Evolutionary conservation across 192 early-diverging fungal genomes (phyloP).

Genomic region (Entrophospora sp.): DNA sequence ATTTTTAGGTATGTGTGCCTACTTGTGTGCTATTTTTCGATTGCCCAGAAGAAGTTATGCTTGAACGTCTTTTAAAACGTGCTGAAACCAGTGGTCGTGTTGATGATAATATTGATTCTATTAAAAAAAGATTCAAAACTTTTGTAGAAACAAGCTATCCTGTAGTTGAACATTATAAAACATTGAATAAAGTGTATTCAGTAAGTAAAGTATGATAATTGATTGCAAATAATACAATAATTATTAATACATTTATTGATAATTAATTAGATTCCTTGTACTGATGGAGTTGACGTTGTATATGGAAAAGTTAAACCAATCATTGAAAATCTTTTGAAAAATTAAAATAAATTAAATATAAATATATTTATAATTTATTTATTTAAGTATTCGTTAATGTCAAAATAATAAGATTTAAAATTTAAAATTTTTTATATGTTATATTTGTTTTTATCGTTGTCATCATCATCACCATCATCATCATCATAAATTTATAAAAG

Average conservation of each 20-base stretch:
- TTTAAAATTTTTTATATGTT: no score
- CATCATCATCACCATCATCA: no score
- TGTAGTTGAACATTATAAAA: conserved; percentile 77
- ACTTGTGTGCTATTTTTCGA: conserved; percentile 87
- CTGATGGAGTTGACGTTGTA: neutral
- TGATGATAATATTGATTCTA: conserved; percentile 94
- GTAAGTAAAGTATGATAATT: neutral
- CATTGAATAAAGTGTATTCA: conserved; percentile 69
- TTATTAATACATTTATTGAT: neutral
- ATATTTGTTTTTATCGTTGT: no score
- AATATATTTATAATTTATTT: no score
- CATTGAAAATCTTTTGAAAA: neutral
- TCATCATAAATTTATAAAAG: no score
- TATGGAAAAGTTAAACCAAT: neutral
- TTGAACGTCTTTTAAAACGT: conserved; percentile 82
- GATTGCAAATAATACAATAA: neutral
- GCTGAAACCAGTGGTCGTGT: conserved; percentile 88
- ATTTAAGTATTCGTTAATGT: no score
- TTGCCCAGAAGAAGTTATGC: conserved; percentile 88
- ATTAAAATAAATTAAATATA: no score
- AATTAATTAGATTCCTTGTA: conserved; percentile 3
- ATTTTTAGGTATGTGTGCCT: conserved; percentile 49
- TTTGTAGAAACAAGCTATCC: conserved; percentile 85
- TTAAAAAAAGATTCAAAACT: conserved; percentile 87
- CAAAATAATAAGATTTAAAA: no score